Conservation (phyloP, 2,329 filamentous ascomycete species). For the Penicillium crustosum region DNA sequence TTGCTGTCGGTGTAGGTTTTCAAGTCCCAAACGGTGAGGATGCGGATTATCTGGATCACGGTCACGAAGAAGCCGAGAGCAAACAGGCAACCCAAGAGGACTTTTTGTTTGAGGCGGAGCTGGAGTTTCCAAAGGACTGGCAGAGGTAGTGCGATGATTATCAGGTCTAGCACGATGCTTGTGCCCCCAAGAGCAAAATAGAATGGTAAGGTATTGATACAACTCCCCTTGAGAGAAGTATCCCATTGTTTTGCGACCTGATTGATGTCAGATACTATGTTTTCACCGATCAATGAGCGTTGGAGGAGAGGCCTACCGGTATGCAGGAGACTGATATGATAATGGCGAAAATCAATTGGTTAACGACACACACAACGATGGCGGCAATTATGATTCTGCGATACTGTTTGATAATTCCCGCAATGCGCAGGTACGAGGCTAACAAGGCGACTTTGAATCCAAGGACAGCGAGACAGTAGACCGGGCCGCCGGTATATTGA, state of each 20-base stretch:
- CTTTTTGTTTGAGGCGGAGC: conserved; percentile 20
- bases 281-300: not conserved
- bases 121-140: conserved; percentile 25
- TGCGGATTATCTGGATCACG: conserved; percentile 53
- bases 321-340: conserved; percentile 28
- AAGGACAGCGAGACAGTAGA: conserved; percentile 37
- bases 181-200: conserved; percentile 43
- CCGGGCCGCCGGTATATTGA: conserved; percentile 31
- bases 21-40: conserved; percentile 50
- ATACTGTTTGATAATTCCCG: conserved; percentile 41
- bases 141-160: conserved; percentile 28
- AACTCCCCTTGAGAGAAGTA: conserved; percentile 38
- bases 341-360: conserved; percentile 40
- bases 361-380: conserved; percentile 38
- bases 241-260: conserved; percentile 49
- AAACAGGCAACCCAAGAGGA: conserved; percentile 47
- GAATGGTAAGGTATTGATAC: conserved; percentile 44
- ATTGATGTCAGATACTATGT: conserved; percentile 5
- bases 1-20: conserved; percentile 49
- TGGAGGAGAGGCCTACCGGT: conserved; percentile 20
- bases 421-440: conserved; percentile 49
- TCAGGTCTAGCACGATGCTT: conserved; percentile 24
- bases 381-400: conserved; percentile 36
- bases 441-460: conserved; percentile 52
- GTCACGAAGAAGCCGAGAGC: conserved; percentile 54